These are phyloP conservation scores for Tremella yokohamensis DNA, from an alignment of 768 basidiomycete species.

Conservation along the genomic window DNA sequence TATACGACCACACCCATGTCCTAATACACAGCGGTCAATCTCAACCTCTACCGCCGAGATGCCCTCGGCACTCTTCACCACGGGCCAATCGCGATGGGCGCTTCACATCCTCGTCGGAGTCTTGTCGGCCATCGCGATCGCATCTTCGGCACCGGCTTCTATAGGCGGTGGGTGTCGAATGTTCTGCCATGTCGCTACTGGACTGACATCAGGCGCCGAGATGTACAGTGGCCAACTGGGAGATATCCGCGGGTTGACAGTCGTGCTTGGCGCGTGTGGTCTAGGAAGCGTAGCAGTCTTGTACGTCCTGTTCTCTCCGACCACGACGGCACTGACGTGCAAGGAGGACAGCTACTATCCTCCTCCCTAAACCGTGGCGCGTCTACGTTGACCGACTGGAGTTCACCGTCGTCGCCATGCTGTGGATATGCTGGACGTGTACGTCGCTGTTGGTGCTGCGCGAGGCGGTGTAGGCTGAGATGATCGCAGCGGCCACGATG, in stretches of 20 bases:
- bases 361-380: constrained; percentile 34
- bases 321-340: not conserved
- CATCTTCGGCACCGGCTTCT: constrained; percentile 21
- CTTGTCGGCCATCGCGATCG: constrained; percentile 22
- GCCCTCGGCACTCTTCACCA: constrained; percentile 19
- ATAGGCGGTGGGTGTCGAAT: constrained; percentile 22
- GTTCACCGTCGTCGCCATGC: constrained; percentile 32
- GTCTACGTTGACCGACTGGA: constrained; percentile 36
- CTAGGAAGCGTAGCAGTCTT: constrained; percentile 14
- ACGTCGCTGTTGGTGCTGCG: constrained; percentile 1
- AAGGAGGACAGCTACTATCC: constrained; percentile 19
- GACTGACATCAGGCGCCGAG: constrained; percentile 14
- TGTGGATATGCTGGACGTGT: constrained; percentile 48
- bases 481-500: constrained; percentile 37
- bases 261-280: constrained; percentile 16
- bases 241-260: constrained; percentile 27
- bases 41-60: not conserved
- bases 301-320: constrained; percentile 7
- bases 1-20: not conserved
- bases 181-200: not conserved
- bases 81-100: constrained; percentile 28
- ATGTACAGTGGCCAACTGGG: constrained; percentile 28
- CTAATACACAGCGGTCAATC: too few species aligned
- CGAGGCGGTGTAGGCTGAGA: constrained; percentile 4
- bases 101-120: constrained; percentile 18